Conservation (phyloP, 2,329 filamentous ascomycete species). For the Apiospora rasikravindrae region DNA sequence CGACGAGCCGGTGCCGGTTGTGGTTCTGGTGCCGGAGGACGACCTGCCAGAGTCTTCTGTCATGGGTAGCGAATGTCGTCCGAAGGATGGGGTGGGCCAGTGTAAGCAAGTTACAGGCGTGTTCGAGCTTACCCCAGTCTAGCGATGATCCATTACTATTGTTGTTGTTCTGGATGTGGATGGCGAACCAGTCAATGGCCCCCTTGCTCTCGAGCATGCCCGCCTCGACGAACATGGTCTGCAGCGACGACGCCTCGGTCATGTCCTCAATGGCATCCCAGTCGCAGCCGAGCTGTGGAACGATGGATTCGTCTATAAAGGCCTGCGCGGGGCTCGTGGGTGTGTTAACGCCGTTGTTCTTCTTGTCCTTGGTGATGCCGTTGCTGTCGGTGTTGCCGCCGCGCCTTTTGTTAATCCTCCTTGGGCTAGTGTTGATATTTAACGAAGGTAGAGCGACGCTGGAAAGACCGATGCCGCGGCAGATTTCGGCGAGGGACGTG, state of each 20-base stretch:
- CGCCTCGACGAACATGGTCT: constrained; percentile 54
- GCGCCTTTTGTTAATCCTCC: not conserved
- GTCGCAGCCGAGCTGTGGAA: constrained; percentile 49
- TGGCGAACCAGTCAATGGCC: constrained; percentile 53
- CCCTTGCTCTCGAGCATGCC: constrained; percentile 49
- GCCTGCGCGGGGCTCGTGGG: constrained; percentile 27
- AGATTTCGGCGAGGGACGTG: constrained; percentile 51
- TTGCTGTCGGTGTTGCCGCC: not conserved
- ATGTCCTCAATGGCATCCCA: constrained; percentile 52
- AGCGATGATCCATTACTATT: constrained; percentile 42
- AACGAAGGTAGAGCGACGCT: not conserved
- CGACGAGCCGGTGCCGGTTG: constrained; percentile 23
- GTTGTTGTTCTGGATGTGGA: constrained; percentile 46
- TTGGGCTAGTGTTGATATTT: not conserved
- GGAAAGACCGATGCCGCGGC: constrained; percentile 37
- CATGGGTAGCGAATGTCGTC: constrained; percentile 56
- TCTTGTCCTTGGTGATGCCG: constrained; percentile 4
- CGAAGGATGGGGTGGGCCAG: constrained; percentile 57
- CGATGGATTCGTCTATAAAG: constrained; percentile 48
- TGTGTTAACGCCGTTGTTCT: constrained; percentile 1
- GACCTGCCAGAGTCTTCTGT: constrained; percentile 54
- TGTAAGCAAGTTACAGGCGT: constrained; percentile 50
- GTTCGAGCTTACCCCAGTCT: constrained; percentile 49
- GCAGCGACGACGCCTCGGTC: constrained; percentile 53
- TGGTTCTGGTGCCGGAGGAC: constrained; percentile 41